Evolutionary conservation across 179 eudicot species (phyloP).

Genomic region (Beta corolliflora): DNA sequence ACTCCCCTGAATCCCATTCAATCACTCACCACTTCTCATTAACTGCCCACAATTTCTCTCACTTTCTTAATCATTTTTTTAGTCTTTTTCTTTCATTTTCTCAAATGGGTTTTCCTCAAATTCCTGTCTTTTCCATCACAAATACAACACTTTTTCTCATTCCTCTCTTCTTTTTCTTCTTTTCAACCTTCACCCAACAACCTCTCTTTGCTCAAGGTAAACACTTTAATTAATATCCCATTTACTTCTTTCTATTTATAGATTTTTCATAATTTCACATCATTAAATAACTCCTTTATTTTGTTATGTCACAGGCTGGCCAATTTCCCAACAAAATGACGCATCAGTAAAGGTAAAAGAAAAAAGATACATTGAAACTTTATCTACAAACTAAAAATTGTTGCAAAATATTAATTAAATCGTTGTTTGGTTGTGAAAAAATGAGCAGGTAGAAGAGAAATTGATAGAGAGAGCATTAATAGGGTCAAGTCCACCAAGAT

Average conservation of each 20-base stretch:
- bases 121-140: constrained; percentile 27
- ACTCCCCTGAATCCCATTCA: no score
- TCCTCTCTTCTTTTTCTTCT: constrained; percentile 39
- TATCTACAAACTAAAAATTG: neutral
- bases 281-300: neutral
- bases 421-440: neutral
- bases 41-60: constrained; percentile 14
- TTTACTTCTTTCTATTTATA: neutral
- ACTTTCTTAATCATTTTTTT: neutral
- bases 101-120: constrained; percentile 43
- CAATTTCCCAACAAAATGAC: constrained; percentile 7
- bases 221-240: neutral
- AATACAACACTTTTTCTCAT: constrained; percentile 28
- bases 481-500: constrained; percentile 53
- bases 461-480: constrained; percentile 28
- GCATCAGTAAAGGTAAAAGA: constrained; percentile 9
- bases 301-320: constrained; percentile 29
- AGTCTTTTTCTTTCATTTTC: constrained; percentile 14
- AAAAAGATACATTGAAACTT: neutral
- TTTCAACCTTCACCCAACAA: no score
- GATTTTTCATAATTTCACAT: neutral
- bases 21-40: no score
- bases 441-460: constrained; percentile 20
- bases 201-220: constrained; percentile 41
- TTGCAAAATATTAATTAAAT: neutral